Percentiles rank a stretch among this genome's conserved stretches.
Evolutionary conservation across 345 rosid genomes (phyloP).

Genomic region (Eucalyptus curtisii): DNA sequence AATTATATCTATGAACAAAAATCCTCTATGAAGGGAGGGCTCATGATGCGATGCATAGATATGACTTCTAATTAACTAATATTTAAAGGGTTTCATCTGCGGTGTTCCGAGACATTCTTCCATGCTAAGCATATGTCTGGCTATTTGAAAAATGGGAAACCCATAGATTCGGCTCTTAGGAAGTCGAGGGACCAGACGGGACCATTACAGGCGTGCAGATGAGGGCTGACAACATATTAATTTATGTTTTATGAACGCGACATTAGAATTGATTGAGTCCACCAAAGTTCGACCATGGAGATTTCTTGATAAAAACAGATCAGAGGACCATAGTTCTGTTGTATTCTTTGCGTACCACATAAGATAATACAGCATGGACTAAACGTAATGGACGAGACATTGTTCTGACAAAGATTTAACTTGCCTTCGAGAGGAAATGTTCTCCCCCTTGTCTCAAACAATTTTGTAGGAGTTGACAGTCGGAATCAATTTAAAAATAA

Average conservation of each 20-base stretch:
- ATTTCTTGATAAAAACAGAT: background rate
- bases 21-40: background rate
- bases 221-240: background rate
- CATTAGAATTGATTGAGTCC: background rate
- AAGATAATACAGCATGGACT: background rate
- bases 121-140: background rate
- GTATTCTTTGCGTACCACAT: background rate
- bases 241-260: background rate
- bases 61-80: background rate
- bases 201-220: background rate
- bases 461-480: background rate
- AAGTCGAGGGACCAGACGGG: background rate
- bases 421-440: background rate
- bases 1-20: no score
- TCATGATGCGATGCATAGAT: background rate
- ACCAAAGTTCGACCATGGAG: background rate
- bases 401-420: background rate
- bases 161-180: background rate
- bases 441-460: background rate
- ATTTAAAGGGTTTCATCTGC: background rate
- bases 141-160: background rate
- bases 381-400: background rate
- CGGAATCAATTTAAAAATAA: background rate
- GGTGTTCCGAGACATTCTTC: background rate
- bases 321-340: background rate